Evolutionary conservation across 2,329 filamentous ascomycete species (phyloP).

Genomic region (Graphiopsis chlorocephala): DNA sequence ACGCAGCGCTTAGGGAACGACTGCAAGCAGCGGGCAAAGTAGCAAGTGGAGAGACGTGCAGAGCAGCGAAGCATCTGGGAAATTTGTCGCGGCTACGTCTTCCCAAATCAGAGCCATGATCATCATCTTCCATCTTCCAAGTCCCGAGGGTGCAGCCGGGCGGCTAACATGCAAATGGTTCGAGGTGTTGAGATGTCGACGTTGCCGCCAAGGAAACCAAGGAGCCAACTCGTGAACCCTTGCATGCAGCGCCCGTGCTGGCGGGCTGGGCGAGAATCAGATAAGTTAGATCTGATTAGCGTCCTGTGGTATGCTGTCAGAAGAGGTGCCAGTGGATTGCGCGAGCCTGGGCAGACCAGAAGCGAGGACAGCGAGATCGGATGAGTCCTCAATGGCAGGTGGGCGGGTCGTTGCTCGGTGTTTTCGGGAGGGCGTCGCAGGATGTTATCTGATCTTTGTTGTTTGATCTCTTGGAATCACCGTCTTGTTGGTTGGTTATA

Average conservation of each 20-base stretch:
- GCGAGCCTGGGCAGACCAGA: slow-evolving; percentile 5
- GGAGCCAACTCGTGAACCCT: slow-evolving; percentile 8
- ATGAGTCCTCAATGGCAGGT: not conserved
- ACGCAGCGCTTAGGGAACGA: not conserved
- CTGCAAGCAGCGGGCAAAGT: not conserved
- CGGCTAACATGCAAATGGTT: not conserved
- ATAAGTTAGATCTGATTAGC: slow-evolving; percentile 16
- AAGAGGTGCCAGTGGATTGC: slow-evolving; percentile 9
- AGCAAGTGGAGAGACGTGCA: not conserved
- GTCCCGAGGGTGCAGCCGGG: not conserved
- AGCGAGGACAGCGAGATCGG: slow-evolving; percentile 9
- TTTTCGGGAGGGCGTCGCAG: not conserved
- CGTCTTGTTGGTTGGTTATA: not conserved
- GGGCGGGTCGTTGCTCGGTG: not conserved
- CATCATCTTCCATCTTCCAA: too few relatives aligned
- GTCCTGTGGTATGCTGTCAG: slow-evolving; percentile 6
- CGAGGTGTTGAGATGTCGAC: slow-evolving; percentile 9
- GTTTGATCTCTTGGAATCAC: not conserved
- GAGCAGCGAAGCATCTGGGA: not conserved
- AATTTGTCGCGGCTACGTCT: not conserved
- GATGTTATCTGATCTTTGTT: slow-evolving; percentile 13
- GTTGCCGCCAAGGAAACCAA: slow-evolving; percentile 15
- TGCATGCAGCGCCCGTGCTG: slow-evolving; percentile 7
- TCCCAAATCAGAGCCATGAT: not conserved
- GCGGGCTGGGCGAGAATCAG: slow-evolving; percentile 15